These are phyloP conservation scores for Ceratobasidium theobromae DNA, from an alignment of 1,284 basidiomycete species.

Conservation along the genomic window DNA sequence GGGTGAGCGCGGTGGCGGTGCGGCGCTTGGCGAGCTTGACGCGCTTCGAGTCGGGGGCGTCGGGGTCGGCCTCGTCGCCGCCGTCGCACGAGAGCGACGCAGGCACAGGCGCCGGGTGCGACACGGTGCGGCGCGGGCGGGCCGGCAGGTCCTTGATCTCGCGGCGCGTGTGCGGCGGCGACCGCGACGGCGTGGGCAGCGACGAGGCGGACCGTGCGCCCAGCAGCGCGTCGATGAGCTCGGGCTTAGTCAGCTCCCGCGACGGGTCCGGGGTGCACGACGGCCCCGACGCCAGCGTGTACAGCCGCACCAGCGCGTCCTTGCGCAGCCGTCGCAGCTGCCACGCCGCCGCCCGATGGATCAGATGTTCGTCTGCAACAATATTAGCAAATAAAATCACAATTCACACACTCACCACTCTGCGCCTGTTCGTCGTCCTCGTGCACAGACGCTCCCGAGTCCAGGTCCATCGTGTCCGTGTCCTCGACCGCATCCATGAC, in stretches of 20 bases:
- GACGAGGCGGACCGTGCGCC: slow-evolving; percentile 12
- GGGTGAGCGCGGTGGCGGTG: not conserved
- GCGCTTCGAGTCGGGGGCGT: slow-evolving; percentile 24
- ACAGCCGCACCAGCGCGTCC: slow-evolving; percentile 36
- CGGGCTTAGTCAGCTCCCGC: slow-evolving; percentile 19
- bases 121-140: slow-evolving; percentile 25
- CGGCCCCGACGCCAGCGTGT: slow-evolving; percentile 30
- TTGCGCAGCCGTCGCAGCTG: slow-evolving; percentile 35
- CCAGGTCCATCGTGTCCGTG: slow-evolving; percentile 24
- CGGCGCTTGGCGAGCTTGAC: slow-evolving; percentile 29
- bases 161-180: slow-evolving; percentile 25
- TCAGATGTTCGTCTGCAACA: slow-evolving; percentile 35
- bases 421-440: slow-evolving; percentile 18
- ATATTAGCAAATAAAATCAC: not conserved
- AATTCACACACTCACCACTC: slow-evolving; percentile 6
- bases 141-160: slow-evolving; percentile 27
- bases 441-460: slow-evolving; percentile 21
- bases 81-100: slow-evolving; percentile 26
- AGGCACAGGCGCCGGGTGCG: slow-evolving; percentile 13
- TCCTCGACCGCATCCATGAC: slow-evolving; percentile 7
- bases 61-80: slow-evolving; percentile 26
- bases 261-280: slow-evolving; percentile 22
- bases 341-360: slow-evolving; percentile 34
- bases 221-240: slow-evolving; percentile 30
- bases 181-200: slow-evolving; percentile 25